Base-by-base conservation (phyloP, 176 grass and related monocot species). In the Avena atlantica region DNA sequence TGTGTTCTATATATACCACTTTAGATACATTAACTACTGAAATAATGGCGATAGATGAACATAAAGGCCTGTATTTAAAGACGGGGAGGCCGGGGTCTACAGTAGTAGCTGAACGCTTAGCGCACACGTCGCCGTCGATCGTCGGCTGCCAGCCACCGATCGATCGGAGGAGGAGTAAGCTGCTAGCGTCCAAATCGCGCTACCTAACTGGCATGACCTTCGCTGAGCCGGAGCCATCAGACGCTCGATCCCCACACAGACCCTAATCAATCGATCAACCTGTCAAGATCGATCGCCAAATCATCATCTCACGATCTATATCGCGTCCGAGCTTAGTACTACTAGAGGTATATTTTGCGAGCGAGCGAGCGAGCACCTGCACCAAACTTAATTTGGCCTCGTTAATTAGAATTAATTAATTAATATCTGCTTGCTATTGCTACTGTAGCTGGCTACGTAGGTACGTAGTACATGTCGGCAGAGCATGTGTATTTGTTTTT, bases 131-230 rank as follows among this genome's bases (percentile, higher is more conserved):
- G 69, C 48, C 88, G 65, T 86, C 88, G 11, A 4, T 19, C 83
- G 65, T 86, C 88, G 10, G 63, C 88, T 4, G 59, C 21, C 75
- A 87, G 88, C 88, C 66, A 19, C 25, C 88, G 63, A 29, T 23
- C 61, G 47, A 11, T 51, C 84, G 57, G 53, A 65, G 37, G 36
- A 37, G 36, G 40, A 42, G 80, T 27, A 74, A 91, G 48, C 27
- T 67, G 48, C 47, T 67, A 78, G 8, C 85, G 50, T 76, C 85
- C 89, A 91, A 87, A 65, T 16, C 73, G 16, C 12, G 13, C 17
- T 45, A 57, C 84, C 79, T 70, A 82, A 90, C 24, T 15, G 16
- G 42, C 87, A 14, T 8, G 80, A 78, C 72, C 52, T 83, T 12
- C 34, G 47, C 29, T 37, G 73, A 85, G 60, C 47, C 62, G 12